Evolutionary conservation across 75 land plant genomes (phyloP), one percentile per base, ranked within the genome.

Genomic region (Picea glauca): DNA sequence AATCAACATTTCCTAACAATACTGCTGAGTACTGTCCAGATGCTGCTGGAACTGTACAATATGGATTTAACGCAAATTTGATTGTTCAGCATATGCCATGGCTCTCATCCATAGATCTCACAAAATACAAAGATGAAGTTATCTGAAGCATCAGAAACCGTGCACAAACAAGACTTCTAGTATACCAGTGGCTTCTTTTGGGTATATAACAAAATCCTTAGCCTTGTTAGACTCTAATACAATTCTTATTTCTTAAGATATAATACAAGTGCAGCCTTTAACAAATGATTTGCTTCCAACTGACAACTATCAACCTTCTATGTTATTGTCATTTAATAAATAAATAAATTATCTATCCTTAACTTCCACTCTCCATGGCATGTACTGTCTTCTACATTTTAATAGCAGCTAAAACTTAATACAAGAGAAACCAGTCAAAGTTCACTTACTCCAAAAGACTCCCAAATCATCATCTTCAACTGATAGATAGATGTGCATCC

Each of bases 391-490:
- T 70, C 43, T 70, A 38, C 3, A 70, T 43, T 70, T 21, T n/a
- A 15, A 6, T 17, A 72, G 20, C 15, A 30, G 31, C 33, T 31
- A 72, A 13, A 13, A 21, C 15, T 32, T 18, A 21, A 13, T n/a
- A 56, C 20, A 62, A 43, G 65, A 23, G 30, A 31, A 62, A 60
- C 3, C 15, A 76, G 58, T 14, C 54, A 73, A 56, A 50, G 30
- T 32, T 30, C 86, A 75, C 86, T 50, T 91, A 97, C 99, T 87
- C 91, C 94, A 88, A 95, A 88, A 7, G 89, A 83, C 76, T 97
- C 99, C 99, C 99, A 97, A 72, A 97, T 93, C 91, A 91, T 88
- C 90, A 97, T 83, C 78, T 97, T 97, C 87, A 97, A 79, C 81
- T 95, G 98, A 73, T 95, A 95, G 31, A 97, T 79, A 35, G 99